Evolutionary conservation across 768 basidiomycete species (phyloP), one percentile per base, ranked within the genome.

Genomic region (Termitomyces eurrhizus): DNA sequence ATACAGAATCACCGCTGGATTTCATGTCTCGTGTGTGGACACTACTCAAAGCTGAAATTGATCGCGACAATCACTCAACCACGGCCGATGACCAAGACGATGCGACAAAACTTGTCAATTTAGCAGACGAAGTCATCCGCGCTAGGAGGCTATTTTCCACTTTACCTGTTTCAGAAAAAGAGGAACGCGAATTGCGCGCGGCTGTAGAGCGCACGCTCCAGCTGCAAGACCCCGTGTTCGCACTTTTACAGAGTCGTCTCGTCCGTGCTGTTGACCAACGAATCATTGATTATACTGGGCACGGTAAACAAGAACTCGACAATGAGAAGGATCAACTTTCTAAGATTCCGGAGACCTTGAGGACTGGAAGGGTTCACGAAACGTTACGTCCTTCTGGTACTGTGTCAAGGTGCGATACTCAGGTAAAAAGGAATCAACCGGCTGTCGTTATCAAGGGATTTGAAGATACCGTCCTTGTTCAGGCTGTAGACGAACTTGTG

Each of bases 71-170:
- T 41, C 56, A 63, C 6, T 29, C 36, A 24, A 41, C 45, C 21
- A 26, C 52, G 5, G 32, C 7, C 48, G 60, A 46, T 32, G 56
- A 53, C 2, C 6, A 55, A 33, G 41, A 42, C 29, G 53, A 44
- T 32, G 67, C 72, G 42, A 86, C 85, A 18, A 88, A 86, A 66
- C 69, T 90, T 41, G 68, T 85, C 50, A 85, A 91, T 68, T 80
- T 92, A 29, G 87, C 86, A 0, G 90, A 91, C 66, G 90, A 92
- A 68, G 84, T 91, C 49, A 69, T 90, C 35, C 84, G 80, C 26
- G 83, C 83, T 6, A 79, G 79, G 35, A 72, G 73, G 33, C 68
- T 73, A 21, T 68, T 62, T 26, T 60, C 64, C 42, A 55, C 62
- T 26, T 61, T 51, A 26, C 42, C 65, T 2, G 53, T 75, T 21